Percentiles rank a stretch among this genome's conserved stretches.
Evolutionary conservation across 495 filamentous ascomycete species (phyloP).

Genomic region (Hyphodiscus hymeniophilus): DNA sequence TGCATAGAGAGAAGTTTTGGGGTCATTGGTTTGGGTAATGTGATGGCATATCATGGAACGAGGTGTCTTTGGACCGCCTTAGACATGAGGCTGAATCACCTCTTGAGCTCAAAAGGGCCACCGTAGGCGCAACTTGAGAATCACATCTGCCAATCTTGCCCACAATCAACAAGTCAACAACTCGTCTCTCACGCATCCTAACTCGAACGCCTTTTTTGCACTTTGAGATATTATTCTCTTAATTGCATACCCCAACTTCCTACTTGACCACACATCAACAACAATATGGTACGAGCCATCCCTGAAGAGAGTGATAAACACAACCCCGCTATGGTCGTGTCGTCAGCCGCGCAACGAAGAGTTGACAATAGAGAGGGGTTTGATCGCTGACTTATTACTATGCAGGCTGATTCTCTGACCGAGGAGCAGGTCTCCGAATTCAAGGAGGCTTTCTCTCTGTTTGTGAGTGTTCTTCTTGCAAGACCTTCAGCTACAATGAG

Average conservation of each 20-base stretch:
- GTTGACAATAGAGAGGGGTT: not conserved
- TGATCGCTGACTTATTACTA: constrained; percentile 7
- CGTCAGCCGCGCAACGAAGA: constrained; percentile 2
- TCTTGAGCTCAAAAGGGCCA: not conserved
- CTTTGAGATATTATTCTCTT: not conserved
- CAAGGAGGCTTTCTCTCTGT: constrained; percentile 99
- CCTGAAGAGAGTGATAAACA: not conserved
- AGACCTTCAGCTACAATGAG: constrained; percentile 2
- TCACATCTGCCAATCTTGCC: not conserved
- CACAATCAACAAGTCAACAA: not conserved
- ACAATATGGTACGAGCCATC: constrained; percentile 10
- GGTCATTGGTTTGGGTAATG: not conserved
- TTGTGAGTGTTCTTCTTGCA: constrained; percentile 59
- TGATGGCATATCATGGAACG: not conserved
- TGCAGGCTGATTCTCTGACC: constrained; percentile 83
- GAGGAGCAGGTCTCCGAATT: constrained; percentile 99
- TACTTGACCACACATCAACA: not conserved
- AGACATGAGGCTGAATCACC: not conserved
- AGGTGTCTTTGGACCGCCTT: constrained; percentile 1
- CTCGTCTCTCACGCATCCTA: too few relatives aligned
- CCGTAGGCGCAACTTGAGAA: not conserved
- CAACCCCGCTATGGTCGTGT: constrained; percentile 12
- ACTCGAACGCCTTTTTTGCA: not conserved
- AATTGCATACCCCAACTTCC: not conserved
- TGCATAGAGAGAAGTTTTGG: not conserved